These are phyloP conservation scores for Nepenthes gracilis DNA, from an alignment of 148 eudicot species.

Conservation along the genomic window DNA sequence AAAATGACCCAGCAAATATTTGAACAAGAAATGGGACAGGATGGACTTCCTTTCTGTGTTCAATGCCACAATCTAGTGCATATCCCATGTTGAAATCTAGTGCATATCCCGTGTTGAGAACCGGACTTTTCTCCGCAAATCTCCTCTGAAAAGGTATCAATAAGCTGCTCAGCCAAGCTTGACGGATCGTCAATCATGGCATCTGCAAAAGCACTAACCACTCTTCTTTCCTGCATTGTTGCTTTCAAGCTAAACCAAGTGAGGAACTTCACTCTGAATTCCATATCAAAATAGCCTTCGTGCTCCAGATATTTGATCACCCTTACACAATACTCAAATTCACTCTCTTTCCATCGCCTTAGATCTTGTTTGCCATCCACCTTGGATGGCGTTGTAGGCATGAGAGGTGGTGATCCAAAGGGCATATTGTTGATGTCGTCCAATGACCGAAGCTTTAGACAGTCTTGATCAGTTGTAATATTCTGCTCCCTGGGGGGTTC, in stretches of 20 bases:
- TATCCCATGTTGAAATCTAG: background rate
- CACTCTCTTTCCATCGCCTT: slow-evolving; percentile 15
- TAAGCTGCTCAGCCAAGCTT: slow-evolving; percentile 55
- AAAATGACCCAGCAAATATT: no score
- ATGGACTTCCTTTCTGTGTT: no score
- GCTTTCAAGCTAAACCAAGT: slow-evolving; percentile 74
- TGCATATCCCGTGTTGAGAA: slow-evolving; percentile 3
- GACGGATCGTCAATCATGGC: slow-evolving; percentile 42
- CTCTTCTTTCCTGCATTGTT: slow-evolving; percentile 33
- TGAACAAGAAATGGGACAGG: no score
- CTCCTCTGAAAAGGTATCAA: slow-evolving; percentile 45
- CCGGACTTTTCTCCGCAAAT: slow-evolving; percentile 19
- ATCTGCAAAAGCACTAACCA: slow-evolving; percentile 45
- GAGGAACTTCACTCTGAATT: slow-evolving; percentile 52
- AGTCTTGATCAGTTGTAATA: slow-evolving; percentile 5
- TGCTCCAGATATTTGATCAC: slow-evolving; percentile 36
- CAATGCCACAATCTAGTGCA: slow-evolving; percentile 1
- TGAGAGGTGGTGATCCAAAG: slow-evolving; percentile 11
- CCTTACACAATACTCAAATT: slow-evolving; percentile 46
- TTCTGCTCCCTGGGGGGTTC: slow-evolving; percentile 3
- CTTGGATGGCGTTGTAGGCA: slow-evolving; percentile 39
- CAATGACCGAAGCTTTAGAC: slow-evolving; percentile 11
- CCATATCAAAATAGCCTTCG: slow-evolving; percentile 29
- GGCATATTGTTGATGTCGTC: slow-evolving; percentile 15
- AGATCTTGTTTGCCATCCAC: slow-evolving; percentile 21